Conservation (phyloP, 805 yeast species). For the Cyberlindnera japonica region DNA sequence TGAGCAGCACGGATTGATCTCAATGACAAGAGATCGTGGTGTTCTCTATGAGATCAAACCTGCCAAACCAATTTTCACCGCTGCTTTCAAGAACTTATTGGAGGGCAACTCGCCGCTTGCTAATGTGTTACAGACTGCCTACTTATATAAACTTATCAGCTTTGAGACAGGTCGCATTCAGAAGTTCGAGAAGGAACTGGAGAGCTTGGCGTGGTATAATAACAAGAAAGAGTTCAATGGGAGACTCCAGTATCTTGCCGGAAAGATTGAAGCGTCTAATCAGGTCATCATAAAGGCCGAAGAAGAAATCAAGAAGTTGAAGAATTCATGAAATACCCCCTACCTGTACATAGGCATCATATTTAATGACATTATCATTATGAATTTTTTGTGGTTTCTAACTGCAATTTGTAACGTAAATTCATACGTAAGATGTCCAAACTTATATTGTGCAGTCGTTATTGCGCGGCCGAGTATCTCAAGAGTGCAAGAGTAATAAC, state of each 20-base stretch:
- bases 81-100: constrained; percentile 71
- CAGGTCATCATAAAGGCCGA: constrained; percentile 47
- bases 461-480: no score
- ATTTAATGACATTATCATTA: not conserved
- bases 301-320: constrained; percentile 32
- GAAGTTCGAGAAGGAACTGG: constrained; percentile 68
- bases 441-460: no score
- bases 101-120: constrained; percentile 48
- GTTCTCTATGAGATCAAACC: constrained; percentile 61
- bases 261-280: constrained; percentile 63
- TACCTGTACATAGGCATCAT: constrained; percentile 1
- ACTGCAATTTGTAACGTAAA: no score
- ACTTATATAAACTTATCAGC: constrained; percentile 49
- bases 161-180: constrained; percentile 60
- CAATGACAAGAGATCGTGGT: constrained; percentile 74
- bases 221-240: constrained; percentile 52
- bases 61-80: constrained; percentile 79
- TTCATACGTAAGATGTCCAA: no score
- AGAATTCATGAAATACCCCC: constrained; percentile 1
- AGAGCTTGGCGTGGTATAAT: constrained; percentile 48
- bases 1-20: constrained; percentile 75
- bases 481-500: constrained; percentile 31
- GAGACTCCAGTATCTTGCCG: constrained; percentile 63
- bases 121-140: constrained; percentile 61
- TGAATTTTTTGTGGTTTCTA: no score